Percentiles rank a stretch among this genome's conserved stretches.
phyloP scores from a whole-genome alignment of 495 filamentous ascomycete genomes.

The Aspergillus cristatus region DNA sequence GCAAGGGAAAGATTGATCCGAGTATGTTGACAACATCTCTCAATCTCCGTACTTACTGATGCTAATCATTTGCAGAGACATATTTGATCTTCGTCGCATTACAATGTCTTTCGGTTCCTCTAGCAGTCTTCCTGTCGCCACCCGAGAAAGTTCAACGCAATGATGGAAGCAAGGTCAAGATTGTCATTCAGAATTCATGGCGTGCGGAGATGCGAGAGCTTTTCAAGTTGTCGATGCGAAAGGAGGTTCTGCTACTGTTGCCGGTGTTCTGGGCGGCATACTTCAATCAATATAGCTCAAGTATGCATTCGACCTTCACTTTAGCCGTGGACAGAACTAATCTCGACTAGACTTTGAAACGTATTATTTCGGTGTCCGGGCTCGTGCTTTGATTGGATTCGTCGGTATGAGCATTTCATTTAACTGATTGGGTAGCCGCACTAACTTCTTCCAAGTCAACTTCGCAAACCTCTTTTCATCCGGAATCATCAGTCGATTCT shows the following conservation, averaged over 20 bases:
- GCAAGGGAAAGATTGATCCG: constrained; percentile 19
- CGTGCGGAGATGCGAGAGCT: constrained; percentile 20
- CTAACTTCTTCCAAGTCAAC: constrained; percentile 12
- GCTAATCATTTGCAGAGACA: constrained; percentile 17
- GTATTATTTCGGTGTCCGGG: constrained; percentile 31
- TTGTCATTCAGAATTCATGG: constrained; percentile 36
- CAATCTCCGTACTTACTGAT: neutral
- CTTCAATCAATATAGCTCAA: constrained; percentile 29
- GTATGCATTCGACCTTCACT: constrained; percentile 8
- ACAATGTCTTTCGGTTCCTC: constrained; percentile 44
- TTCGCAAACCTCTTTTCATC: constrained; percentile 25
- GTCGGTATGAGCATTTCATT: constrained; percentile 18
- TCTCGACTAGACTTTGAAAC: constrained; percentile 29
- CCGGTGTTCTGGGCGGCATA: constrained; percentile 33
- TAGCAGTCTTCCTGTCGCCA: constrained; percentile 43
- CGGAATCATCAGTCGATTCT: constrained; percentile 29
- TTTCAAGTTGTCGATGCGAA: constrained; percentile 18
- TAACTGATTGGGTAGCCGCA: too few species aligned
- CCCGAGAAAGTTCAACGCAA: constrained; percentile 46
- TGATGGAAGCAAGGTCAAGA: constrained; percentile 44
- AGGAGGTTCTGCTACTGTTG: constrained; percentile 22
- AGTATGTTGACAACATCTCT: constrained; percentile 6
- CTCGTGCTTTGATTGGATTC: constrained; percentile 28
- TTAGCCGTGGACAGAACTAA: neutral
- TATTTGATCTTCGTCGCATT: constrained; percentile 53